These are phyloP conservation scores for Tylopilus balloui DNA, from an alignment of 768 basidiomycete species.

Conservation along the genomic window DNA sequence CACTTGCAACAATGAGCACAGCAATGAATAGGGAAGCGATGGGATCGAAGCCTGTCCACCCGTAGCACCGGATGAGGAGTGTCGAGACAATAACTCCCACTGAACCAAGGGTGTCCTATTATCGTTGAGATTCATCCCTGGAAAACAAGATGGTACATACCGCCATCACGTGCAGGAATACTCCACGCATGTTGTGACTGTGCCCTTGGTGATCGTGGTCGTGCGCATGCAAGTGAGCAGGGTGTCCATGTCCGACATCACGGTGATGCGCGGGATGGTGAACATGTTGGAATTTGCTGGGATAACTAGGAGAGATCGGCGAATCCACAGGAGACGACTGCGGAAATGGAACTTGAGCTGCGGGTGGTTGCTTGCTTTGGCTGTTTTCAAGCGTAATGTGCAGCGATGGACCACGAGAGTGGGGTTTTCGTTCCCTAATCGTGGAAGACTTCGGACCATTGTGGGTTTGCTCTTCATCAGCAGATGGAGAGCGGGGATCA, in stretches of 20 bases:
- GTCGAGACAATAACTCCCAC: slow-evolving; percentile 98
- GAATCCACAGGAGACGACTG: slow-evolving; percentile 34
- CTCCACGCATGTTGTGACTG: slow-evolving; percentile 98
- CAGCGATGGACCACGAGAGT: slow-evolving; percentile 40
- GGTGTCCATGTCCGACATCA: slow-evolving; percentile 34
- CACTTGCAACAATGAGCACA: slow-evolving; percentile 89
- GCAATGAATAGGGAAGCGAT: slow-evolving; percentile 98
- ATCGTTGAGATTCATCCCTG: slow-evolving; percentile 6
- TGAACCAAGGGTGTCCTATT: slow-evolving; percentile 88
- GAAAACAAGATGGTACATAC: slow-evolving; percentile 39
- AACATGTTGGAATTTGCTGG: slow-evolving; percentile 45
- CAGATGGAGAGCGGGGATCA: slow-evolving; percentile 14
- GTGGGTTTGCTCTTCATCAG: slow-evolving; percentile 5
- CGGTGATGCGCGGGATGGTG: slow-evolving; percentile 34
- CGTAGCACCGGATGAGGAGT: slow-evolving; percentile 89
- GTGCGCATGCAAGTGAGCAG: slow-evolving; percentile 52
- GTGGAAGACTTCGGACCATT: slow-evolving; percentile 9
- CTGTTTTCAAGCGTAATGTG: slow-evolving; percentile 30
- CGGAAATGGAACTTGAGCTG: slow-evolving; percentile 26
- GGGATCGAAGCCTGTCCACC: slow-evolving; percentile 99
- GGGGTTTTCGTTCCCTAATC: slow-evolving; percentile 33
- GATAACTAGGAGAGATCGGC: slow-evolving; percentile 64
- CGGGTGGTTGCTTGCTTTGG: slow-evolving; percentile 14
- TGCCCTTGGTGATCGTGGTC: slow-evolving; percentile 70
- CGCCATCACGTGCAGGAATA: slow-evolving; percentile 96